Base-by-base conservation (phyloP, 192 early-diverging fungal genomes). In the Polychytrium aggregatum region DNA sequence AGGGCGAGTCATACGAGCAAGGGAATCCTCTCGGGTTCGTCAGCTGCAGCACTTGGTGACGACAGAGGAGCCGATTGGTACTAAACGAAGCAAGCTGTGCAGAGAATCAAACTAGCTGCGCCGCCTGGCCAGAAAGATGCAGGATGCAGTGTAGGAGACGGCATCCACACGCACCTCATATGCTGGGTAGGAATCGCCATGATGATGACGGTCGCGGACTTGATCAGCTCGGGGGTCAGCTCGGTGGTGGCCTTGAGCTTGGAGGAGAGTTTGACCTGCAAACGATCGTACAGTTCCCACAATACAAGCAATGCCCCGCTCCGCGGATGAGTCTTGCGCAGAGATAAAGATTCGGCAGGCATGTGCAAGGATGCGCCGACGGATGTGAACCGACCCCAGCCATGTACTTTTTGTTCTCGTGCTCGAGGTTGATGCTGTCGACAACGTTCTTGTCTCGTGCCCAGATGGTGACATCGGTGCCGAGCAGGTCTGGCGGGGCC, bases 141-240 rank as follows among this genome's bases (percentile, higher is more conserved):
- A n/a, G n/a, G n/a, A n/a, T n/a, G n/a, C n/a, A n/a, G n/a, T n/a
- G n/a, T n/a, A n/a, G n/a, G n/a, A n/a, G n/a, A 37, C 24, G 40
- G 38, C 13, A 60, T 50, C 6, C 5, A 10, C 1, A 29, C 39
- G 14, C 35, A 58, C 56, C 72, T 29, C 61, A 74, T 72, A 42
- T 61, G 53, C 45, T 74, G 72, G 2, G 72, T 71, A n/a, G 72
- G 72, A 34, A 74, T 68, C 21, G 72, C 55, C 20, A 67, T 51
- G 11, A 74, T 29, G 22, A 71, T 53, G 20, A 74, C 72, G 14
- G 64, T 53, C 3, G 50, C 50, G 16, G 54, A 30, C 7, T 24
- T 11, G 44, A 74, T 44, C 3, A 59, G 27, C 11, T 46, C 45
- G 6, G 47, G 50, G 24, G 48, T 44, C 3, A 74, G 44, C 2